Evolutionary conservation across 768 basidiomycete genomes (phyloP).

Genomic region (Tricholoma sp.): DNA sequence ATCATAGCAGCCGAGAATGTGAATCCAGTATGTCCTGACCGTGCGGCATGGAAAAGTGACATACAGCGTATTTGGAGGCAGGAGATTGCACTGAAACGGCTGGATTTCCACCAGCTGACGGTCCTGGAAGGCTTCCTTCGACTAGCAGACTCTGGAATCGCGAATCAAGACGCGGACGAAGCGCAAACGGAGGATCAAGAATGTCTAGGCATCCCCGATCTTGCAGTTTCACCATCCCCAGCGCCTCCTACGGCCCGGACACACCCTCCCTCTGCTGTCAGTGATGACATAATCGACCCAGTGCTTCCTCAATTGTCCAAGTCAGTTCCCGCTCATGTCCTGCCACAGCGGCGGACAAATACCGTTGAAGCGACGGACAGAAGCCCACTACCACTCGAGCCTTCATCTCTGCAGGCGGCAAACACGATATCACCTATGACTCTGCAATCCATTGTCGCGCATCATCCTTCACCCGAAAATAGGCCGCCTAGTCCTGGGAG

Average conservation of each 20-base stretch:
- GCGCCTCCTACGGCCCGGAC: slow-evolving; percentile 7
- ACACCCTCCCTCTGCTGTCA: slow-evolving; percentile 5
- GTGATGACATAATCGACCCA: slow-evolving; percentile 10
- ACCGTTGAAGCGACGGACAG: not conserved
- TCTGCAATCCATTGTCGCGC: slow-evolving; percentile 1
- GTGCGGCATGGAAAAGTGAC: slow-evolving; percentile 16
- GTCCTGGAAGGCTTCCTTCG: slow-evolving; percentile 23
- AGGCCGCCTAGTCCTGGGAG: slow-evolving; percentile 9
- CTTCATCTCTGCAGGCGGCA: not conserved
- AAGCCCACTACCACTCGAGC: not conserved
- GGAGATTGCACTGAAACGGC: slow-evolving; percentile 18
- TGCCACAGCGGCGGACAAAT: not conserved
- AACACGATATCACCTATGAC: slow-evolving; percentile 3
- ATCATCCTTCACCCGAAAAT: slow-evolving; percentile 2
- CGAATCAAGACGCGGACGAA: slow-evolving; percentile 8
- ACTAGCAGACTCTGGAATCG: slow-evolving; percentile 9
- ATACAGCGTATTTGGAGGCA: slow-evolving; percentile 18
- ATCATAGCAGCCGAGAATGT: slow-evolving; percentile 1
- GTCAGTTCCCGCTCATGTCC: not conserved
- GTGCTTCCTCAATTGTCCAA: not conserved
- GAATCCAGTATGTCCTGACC: not conserved
- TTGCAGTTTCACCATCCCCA: not conserved
- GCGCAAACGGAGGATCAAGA: slow-evolving; percentile 14
- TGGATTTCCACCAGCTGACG: slow-evolving; percentile 18
- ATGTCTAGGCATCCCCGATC: not conserved